These are phyloP conservation scores for Jimgerdemannia flammicorona DNA, from an alignment of 192 early-diverging fungal species.

Conservation along the genomic window DNA sequence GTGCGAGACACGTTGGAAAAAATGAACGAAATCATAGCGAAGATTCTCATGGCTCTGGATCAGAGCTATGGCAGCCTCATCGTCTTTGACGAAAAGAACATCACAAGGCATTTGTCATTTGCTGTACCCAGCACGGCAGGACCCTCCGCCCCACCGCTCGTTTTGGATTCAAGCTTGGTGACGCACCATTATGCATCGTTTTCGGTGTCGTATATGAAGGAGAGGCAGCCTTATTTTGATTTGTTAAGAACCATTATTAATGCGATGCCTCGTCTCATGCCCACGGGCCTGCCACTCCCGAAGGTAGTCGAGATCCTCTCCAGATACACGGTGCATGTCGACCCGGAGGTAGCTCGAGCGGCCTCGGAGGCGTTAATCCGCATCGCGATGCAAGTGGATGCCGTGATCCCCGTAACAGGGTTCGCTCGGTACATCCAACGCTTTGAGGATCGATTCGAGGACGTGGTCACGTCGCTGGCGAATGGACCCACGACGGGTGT, in stretches of 20 bases:
- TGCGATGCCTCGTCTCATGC: slow-evolving; percentile 65
- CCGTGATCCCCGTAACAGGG: slow-evolving; percentile 45
- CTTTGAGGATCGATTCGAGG: slow-evolving; percentile 50
- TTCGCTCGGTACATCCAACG: slow-evolving; percentile 46
- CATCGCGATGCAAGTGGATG: slow-evolving; percentile 57
- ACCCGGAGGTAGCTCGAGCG: slow-evolving; percentile 71
- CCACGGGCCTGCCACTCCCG: slow-evolving; percentile 54
- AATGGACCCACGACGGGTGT: slow-evolving; percentile 21
- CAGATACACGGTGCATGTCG: slow-evolving; percentile 80
- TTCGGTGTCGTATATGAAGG: slow-evolving; percentile 45
- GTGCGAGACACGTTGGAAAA: slow-evolving; percentile 65
- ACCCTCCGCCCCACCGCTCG: slow-evolving; percentile 1
- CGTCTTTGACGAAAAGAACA: slow-evolving; percentile 11
- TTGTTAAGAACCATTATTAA: slow-evolving; percentile 69
- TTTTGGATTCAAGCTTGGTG: slow-evolving; percentile 28
- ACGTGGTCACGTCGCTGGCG: slow-evolving; percentile 30
- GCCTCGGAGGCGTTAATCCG: slow-evolving; percentile 61
- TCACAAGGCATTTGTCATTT: slow-evolving; percentile 9
- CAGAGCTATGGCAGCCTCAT: slow-evolving; percentile 43
- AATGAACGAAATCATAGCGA: slow-evolving; percentile 61
- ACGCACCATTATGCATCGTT: slow-evolving; percentile 44
- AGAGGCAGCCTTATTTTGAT: slow-evolving; percentile 61
- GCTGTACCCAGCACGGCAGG: slow-evolving; percentile 22
- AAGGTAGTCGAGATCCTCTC: slow-evolving; percentile 78
- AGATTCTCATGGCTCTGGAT: slow-evolving; percentile 57